Percentiles rank a stretch among this genome's conserved stretches.
These are phyloP conservation scores for Penicillium chermesinum DNA, from an alignment of 495 filamentous ascomycete species.

Conservation along the genomic window DNA sequence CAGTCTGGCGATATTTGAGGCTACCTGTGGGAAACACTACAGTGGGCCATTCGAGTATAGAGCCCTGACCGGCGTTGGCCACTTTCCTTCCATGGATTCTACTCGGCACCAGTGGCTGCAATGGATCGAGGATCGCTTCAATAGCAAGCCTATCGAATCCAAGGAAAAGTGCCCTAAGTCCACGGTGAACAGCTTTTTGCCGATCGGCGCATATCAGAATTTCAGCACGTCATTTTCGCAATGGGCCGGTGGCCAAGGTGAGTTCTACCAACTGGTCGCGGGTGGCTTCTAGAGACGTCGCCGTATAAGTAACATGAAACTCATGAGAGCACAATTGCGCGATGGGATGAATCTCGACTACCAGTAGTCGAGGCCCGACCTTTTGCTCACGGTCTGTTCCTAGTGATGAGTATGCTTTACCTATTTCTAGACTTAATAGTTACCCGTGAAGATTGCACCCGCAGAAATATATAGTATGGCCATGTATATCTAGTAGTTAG, in stretches of 20 bases:
- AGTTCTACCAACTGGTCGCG: background rate
- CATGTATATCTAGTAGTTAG: too few relatives aligned
- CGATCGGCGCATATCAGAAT: slow-evolving; percentile 19
- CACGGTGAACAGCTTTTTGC: slow-evolving; percentile 21
- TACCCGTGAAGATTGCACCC: too few relatives aligned
- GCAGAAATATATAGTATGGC: too few relatives aligned
- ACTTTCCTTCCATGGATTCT: slow-evolving; percentile 34
- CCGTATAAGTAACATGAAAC: too few relatives aligned
- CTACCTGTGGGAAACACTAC: slow-evolving; percentile 28
- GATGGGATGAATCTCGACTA: too few relatives aligned
- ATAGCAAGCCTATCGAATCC: slow-evolving; percentile 9
- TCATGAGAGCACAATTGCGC: too few relatives aligned
- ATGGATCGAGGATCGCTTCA: slow-evolving; percentile 40
- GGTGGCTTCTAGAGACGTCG: background rate
- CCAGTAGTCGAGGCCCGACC: too few relatives aligned
- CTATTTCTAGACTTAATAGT: too few relatives aligned
- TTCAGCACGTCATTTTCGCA: slow-evolving; percentile 21
- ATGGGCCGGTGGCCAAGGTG: slow-evolving; percentile 20
- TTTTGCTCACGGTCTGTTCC: too few relatives aligned
- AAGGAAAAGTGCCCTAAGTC: slow-evolving; percentile 14
- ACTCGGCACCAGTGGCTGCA: slow-evolving; percentile 32
- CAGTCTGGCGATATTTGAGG: slow-evolving; percentile 18
- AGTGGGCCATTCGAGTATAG: slow-evolving; percentile 27
- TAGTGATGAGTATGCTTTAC: too few relatives aligned
- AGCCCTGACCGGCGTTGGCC: slow-evolving; percentile 26